These are phyloP conservation scores for Phytopythium vexans DNA, from an alignment of 352 stramenopile species.

Conservation along the genomic window DNA sequence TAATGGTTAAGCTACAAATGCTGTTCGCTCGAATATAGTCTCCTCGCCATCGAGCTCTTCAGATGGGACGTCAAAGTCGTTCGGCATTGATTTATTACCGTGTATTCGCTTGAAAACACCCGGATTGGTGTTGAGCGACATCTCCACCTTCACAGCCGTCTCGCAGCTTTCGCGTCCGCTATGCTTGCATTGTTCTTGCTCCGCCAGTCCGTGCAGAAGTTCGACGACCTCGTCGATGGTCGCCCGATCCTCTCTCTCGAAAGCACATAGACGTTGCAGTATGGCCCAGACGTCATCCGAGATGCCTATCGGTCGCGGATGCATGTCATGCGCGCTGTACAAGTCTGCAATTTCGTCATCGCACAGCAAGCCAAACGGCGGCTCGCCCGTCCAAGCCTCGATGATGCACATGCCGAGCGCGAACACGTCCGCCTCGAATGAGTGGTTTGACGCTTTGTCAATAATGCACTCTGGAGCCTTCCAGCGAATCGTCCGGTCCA, in stretches of 20 bases:
- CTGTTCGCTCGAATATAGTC: too few relatives aligned
- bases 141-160: too few relatives aligned
- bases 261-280: conserved; percentile 12
- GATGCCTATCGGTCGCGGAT: conserved; percentile 9
- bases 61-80: too few relatives aligned
- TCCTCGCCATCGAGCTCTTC: too few relatives aligned
- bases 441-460: not conserved
- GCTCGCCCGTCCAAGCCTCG: conserved; percentile 9
- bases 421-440: conserved; percentile 16
- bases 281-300: conserved; percentile 15
- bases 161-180: too few relatives aligned
- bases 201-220: too few relatives aligned
- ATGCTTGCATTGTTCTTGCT: too few relatives aligned
- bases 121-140: too few relatives aligned
- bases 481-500: conserved; percentile 14
- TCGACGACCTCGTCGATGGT: conserved; percentile 6
- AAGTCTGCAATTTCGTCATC: conserved; percentile 6
- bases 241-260: conserved; percentile 5
- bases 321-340: conserved; percentile 6
- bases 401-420: conserved; percentile 20
- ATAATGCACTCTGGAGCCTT: conserved; percentile 12
- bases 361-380: conserved; percentile 7
- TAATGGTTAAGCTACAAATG: too few relatives aligned
- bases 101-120: too few relatives aligned
- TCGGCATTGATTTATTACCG: too few relatives aligned